phyloP scores from a whole-genome alignment of 176 grass and related monocot species.

The Cenchrus purpureus region DNA sequence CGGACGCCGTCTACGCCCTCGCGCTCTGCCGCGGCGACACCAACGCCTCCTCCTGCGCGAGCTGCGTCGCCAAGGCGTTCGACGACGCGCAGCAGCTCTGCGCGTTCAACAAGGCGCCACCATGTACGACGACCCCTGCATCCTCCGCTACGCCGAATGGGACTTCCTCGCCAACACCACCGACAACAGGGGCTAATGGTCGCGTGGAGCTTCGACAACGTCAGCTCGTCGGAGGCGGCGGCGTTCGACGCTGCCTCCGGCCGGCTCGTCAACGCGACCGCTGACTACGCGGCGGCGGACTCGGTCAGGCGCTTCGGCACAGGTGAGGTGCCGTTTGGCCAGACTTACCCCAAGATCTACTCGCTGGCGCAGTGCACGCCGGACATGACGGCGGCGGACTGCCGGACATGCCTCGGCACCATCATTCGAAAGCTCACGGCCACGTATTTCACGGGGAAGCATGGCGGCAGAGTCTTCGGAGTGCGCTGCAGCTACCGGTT shows the following conservation, averaged over 20 bases:
- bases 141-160: conserved; percentile 54
- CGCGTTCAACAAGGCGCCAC: conserved; percentile 13
- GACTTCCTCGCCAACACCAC: conserved; percentile 40
- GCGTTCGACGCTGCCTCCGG: conserved; percentile 23
- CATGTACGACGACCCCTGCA: conserved; percentile 61
- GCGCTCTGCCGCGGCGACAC: conserved; percentile 60
- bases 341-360: conserved; percentile 33
- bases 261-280: conserved; percentile 44
- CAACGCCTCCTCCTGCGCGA: conserved; percentile 29
- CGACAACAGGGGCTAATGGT: background rate
- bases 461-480: conserved; percentile 44
- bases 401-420: conserved; percentile 48
- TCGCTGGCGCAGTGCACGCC: conserved; percentile 63
- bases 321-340: conserved; percentile 13
- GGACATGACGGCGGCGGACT: conserved; percentile 42
- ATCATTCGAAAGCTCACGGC: background rate
- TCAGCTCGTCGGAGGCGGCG: background rate
- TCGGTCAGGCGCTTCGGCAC: conserved; percentile 46
- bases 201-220: conserved; percentile 21
- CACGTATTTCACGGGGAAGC: conserved; percentile 30
- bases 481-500: conserved; percentile 61
- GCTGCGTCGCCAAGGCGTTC: conserved; percentile 26
- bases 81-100: conserved; percentile 39
- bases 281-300: conserved; percentile 45
- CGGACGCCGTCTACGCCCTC: conserved; percentile 42